Evolutionary conservation across 1,284 basidiomycete species (phyloP).

Genomic region (Sparassis latifolia): DNA sequence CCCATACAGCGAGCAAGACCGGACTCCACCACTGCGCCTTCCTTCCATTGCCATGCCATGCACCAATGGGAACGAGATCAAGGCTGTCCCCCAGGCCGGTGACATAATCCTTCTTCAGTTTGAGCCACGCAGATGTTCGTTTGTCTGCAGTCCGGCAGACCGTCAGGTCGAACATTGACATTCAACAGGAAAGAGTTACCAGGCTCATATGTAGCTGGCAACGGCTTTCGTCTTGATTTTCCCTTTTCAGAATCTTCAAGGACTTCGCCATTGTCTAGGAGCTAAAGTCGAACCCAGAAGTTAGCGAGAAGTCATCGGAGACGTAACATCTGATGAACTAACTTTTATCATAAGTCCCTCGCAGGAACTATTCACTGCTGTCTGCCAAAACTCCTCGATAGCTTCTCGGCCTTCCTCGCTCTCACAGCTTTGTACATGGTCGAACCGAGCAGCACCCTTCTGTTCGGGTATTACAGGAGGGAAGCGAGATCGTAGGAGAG

Average conservation of each 20-base stretch:
- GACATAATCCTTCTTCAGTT: constrained; percentile 77
- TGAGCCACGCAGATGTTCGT: constrained; percentile 51
- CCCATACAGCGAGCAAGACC: constrained; percentile 79
- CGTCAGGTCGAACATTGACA: constrained; percentile 2
- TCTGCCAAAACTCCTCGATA: constrained; percentile 76
- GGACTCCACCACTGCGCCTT: constrained; percentile 95
- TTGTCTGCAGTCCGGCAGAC: constrained; percentile 41
- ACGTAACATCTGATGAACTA: constrained; percentile 14
- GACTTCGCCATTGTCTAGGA: constrained; percentile 48
- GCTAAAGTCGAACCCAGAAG: constrained; percentile 30
- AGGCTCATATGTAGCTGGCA: constrained; percentile 89
- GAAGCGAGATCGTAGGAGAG: constrained; percentile 56
- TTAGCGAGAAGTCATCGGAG: constrained; percentile 6
- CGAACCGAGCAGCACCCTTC: constrained; percentile 57
- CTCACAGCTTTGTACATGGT: constrained; percentile 75
- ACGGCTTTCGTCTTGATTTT: constrained; percentile 54
- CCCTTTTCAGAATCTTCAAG: constrained; percentile 31
- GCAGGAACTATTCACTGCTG: constrained; percentile 75
- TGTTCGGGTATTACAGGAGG: constrained; percentile 42
- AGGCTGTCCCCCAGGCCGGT: constrained; percentile 63
- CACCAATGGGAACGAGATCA: constrained; percentile 74
- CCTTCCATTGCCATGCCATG: constrained; percentile 85
- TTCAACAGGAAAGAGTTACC: constrained; percentile 31
- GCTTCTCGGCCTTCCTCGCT: constrained; percentile 57
- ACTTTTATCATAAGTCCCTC: constrained; percentile 96